Conservation (phyloP, 345 rosid species). For the Angophora floribunda region DNA sequence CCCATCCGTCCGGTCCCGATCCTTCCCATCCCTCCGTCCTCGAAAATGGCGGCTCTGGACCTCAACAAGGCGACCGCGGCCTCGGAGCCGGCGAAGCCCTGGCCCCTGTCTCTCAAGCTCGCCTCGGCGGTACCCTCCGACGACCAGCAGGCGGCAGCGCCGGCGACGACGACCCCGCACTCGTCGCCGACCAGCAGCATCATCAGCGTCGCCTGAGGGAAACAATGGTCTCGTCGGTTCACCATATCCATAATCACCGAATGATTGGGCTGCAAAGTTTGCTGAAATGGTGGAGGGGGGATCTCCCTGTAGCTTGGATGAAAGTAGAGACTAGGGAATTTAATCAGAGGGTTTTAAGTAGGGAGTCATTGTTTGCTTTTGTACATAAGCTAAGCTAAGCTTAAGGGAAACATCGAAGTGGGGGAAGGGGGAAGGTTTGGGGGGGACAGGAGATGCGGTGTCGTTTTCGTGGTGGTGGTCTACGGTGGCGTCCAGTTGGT, state of each 20-base stretch:
- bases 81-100: constrained; percentile 6
- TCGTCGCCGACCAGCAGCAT: constrained; percentile 49
- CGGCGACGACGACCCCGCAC: constrained; percentile 14
- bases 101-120: constrained; percentile 48
- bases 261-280: neutral
- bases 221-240: neutral
- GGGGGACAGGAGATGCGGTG: constrained; percentile 4
- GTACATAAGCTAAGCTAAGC: neutral
- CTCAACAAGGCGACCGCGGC: constrained; percentile 12
- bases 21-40: constrained; percentile 49
- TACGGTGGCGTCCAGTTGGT: constrained; percentile 2
- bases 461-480: constrained; percentile 12
- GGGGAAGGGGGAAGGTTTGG: neutral
- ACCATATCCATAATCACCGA: neutral
- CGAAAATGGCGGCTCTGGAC: constrained; percentile 62
- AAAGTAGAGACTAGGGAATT: neutral
- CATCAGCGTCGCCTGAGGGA: constrained; percentile 57
- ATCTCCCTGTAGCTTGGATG: neutral
- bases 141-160: constrained; percentile 29
- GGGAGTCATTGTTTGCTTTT: constrained; percentile 13
- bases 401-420: neutral
- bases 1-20: constrained; percentile 40
- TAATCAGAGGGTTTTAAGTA: constrained; percentile 2
- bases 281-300: neutral
- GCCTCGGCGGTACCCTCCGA: constrained; percentile 14